Conservation (phyloP, 148 eudicot genomes). For the Heliamphora exappendiculata region DNA sequence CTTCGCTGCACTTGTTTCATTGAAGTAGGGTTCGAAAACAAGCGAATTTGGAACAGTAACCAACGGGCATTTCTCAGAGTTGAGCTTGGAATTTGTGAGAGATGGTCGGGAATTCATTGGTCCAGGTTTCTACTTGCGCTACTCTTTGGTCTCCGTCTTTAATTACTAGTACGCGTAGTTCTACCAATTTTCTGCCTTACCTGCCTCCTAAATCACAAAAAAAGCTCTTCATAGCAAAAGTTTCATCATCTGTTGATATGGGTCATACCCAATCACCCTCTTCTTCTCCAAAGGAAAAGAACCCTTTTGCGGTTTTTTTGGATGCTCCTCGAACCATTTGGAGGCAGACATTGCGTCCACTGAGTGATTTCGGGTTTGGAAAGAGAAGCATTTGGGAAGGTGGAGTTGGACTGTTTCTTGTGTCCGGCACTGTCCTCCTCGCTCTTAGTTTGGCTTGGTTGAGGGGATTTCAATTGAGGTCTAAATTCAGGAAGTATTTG, state of each 20-base stretch:
- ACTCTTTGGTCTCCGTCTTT: conserved; percentile 29
- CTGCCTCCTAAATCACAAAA: conserved; percentile 34
- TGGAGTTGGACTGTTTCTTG: conserved; percentile 85
- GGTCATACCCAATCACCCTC: conserved; percentile 33
- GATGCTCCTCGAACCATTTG: conserved; percentile 63
- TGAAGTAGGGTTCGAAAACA: background rate
- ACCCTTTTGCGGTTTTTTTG: conserved; percentile 41
- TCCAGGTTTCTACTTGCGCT: conserved; percentile 34
- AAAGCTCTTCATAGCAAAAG: conserved; percentile 30
- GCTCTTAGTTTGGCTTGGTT: conserved; percentile 82
- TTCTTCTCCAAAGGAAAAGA: conserved; percentile 36
- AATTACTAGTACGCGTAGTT: conserved; percentile 15
- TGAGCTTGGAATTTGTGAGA: conserved; percentile 7
- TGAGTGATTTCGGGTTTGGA: conserved; percentile 84
- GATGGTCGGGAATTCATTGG: conserved; percentile 47
- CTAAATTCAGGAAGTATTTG: conserved; percentile 63
- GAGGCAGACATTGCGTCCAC: conserved; percentile 63
- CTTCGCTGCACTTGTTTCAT: background rate
- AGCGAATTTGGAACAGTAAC: background rate
- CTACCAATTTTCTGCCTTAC: conserved; percentile 35
- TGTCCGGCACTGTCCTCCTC: conserved; percentile 67
- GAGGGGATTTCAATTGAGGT: conserved; percentile 73
- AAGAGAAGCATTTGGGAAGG: conserved; percentile 95
- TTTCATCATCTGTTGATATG: conserved; percentile 36
- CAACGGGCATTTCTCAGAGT: too few relatives aligned